Conservation (phyloP, 805 yeast species). For the Myxozyma udenii region DNA sequence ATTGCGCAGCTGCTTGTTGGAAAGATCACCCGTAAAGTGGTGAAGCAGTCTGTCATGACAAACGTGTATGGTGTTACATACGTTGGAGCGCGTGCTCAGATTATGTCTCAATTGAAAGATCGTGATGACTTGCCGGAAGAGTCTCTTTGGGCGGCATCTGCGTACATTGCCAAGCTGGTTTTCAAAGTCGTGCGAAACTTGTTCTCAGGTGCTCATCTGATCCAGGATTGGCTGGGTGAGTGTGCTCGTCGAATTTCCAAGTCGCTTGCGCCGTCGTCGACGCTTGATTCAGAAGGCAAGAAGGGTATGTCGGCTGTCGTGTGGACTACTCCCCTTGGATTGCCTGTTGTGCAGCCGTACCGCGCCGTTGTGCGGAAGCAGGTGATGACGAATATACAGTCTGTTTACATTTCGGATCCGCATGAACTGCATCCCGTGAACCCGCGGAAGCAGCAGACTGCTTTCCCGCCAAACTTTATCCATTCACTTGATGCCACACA, state of each 20-base stretch:
- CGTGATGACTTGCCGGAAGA: conserved; percentile 51
- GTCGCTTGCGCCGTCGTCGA: conserved; percentile 67
- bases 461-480: conserved; percentile 92
- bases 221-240: conserved; percentile 94
- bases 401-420: conserved; percentile 87
- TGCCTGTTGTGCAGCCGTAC: conserved; percentile 97
- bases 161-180: conserved; percentile 72
- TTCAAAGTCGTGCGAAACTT: conserved; percentile 80
- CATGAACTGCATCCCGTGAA: conserved; percentile 77
- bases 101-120: conserved; percentile 69
- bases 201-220: conserved; percentile 86
- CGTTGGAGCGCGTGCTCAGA: conserved; percentile 88
- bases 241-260: conserved; percentile 78
- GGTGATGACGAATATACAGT: conserved; percentile 79
- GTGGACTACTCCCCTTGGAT: conserved; percentile 95
- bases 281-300: conserved; percentile 35
- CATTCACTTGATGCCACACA: conserved; percentile 97
- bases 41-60: conserved; percentile 97
- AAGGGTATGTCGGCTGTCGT: conserved; percentile 80
- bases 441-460: conserved; percentile 83
- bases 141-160: conserved; percentile 45
- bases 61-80: conserved; percentile 96
- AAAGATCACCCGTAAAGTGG: conserved; percentile 76
- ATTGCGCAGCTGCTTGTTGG: conserved; percentile 50
- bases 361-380: conserved; percentile 63